Evolutionary conservation across 371 early-diverging fungal species (phyloP).

Genomic region (Thermomucor indicae-seudaticae): DNA sequence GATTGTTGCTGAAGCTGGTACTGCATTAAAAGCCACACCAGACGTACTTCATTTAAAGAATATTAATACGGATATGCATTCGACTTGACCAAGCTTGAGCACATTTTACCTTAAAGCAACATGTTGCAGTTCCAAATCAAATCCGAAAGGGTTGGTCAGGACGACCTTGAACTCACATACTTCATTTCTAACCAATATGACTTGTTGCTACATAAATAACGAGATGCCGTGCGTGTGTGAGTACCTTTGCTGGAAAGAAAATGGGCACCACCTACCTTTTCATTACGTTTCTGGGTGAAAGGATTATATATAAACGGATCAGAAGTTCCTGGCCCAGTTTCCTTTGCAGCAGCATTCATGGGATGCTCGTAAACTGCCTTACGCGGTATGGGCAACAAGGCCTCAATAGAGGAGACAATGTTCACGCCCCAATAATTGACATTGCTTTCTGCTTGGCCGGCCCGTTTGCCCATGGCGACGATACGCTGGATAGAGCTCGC

Average conservation of each 20-base stretch:
- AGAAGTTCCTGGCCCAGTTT: slow-evolving; percentile 12
- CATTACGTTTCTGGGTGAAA: slow-evolving; percentile 51
- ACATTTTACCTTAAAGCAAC: slow-evolving; percentile 61
- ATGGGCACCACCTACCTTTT: slow-evolving; percentile 21
- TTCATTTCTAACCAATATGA: slow-evolving; percentile 62
- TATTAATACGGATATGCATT: too few species aligned
- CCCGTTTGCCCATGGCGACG: slow-evolving; percentile 39
- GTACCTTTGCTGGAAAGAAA: background rate
- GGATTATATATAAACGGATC: slow-evolving; percentile 81
- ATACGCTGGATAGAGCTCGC: slow-evolving; percentile 57
- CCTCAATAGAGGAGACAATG: slow-evolving; percentile 38
- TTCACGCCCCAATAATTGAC: slow-evolving; percentile 51
- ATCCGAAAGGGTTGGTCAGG: slow-evolving; percentile 74
- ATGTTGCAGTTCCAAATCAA: slow-evolving; percentile 72
- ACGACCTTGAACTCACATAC: slow-evolving; percentile 64
- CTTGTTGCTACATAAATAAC: slow-evolving; percentile 18
- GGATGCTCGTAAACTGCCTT: slow-evolving; percentile 27
- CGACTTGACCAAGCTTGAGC: too few species aligned
- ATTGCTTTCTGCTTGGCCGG: slow-evolving; percentile 23
- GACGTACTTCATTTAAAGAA: slow-evolving; percentile 55
- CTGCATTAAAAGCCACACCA: slow-evolving; percentile 58
- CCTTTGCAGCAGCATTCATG: background rate
- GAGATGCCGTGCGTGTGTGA: background rate
- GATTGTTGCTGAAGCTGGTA: slow-evolving; percentile 54
- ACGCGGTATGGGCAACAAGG: slow-evolving; percentile 32